Base-by-base conservation (phyloP, 345 rosid species). In the Rhizophora apiculata region DNA sequence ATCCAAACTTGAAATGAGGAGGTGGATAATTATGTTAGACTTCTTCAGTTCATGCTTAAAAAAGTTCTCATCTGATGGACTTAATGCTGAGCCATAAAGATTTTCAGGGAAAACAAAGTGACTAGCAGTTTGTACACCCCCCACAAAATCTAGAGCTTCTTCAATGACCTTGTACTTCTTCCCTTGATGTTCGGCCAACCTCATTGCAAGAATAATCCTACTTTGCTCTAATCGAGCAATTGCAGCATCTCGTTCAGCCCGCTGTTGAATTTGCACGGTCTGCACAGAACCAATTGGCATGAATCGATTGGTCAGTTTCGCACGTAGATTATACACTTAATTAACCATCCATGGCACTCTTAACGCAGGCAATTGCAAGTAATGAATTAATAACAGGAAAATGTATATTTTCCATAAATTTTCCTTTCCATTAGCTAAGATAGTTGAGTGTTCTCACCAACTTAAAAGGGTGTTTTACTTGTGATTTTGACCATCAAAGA, bases 201-300 rank as follows among this genome's bases (percentile, higher is more conserved):
- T 84, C 92, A 87, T 76, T 55, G 94, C 93, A 18, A 95, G 93
- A 72, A 95, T 66, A n/a, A 88, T 80, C 81, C 98, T 83, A 83
- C 96, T 92, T 76, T 95, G 98, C 70, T 95, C 96, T 72, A 95
- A 69, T 72, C 87, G 82, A 22, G 96, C 96, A 74, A 95, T 76
- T 9, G 98, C 97, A 19, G 92, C 83, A 83, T 92, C 98, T 81
- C 88, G 83, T 82, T 95, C 98, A 19, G 91, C 94, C 49, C 89
- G 85, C 71, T 92, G 97, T 82, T 92, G 96, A 37, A 76, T 76
- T 69, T 95, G 92, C 59, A 95, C 78, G 2, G 90, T 95, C 96
- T 95, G 79, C 71, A 64, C 60, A 67, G 78, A 48, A 72, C 30
- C 11, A 70, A 62, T 51, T 31, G 24, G 19, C 4, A 64, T 32